These are phyloP conservation scores for Penicillium atrosanguineum DNA, from an alignment of 495 filamentous ascomycete species.

Conservation along the genomic window DNA sequence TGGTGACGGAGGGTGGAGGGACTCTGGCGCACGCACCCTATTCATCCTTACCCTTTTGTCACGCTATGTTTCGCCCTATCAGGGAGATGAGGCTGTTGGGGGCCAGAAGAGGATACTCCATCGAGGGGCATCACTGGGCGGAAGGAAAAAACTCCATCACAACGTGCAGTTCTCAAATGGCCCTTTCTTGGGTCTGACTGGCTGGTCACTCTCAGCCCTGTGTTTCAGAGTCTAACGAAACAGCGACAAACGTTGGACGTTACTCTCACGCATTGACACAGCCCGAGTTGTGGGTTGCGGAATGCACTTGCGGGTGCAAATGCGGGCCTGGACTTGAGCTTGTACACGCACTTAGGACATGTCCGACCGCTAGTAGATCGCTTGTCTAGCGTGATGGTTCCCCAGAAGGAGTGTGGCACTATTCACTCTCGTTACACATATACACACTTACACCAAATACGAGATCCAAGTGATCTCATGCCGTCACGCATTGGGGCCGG, in stretches of 20 bases:
- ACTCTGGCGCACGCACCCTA: neutral
- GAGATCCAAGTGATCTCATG: neutral
- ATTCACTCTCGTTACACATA: neutral
- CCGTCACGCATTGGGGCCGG: constrained; percentile 12
- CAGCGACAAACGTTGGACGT: neutral
- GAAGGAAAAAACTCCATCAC: neutral
- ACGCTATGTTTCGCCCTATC: neutral
- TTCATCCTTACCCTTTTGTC: constrained; percentile 18
- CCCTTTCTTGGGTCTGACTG: neutral
- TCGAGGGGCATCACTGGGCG: neutral
- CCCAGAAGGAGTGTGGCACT: neutral
- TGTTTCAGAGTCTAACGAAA: neutral
- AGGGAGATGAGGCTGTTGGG: neutral
- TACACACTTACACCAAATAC: neutral
- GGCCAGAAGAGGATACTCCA: neutral
- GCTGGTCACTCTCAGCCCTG: neutral
- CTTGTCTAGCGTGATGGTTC: no score
- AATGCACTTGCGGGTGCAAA: neutral
- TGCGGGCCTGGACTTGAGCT: neutral
- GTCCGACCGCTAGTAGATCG: no score
- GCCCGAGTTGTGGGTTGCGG: neutral
- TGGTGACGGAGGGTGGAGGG: neutral
- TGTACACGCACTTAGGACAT: neutral
- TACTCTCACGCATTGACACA: neutral
- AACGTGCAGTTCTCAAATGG: neutral